Percentiles rank a stretch among this genome's conserved stretches.
Conservation (phyloP, 108 stramenopile species). For the Cyclotella choctawhatcheeana region DNA sequence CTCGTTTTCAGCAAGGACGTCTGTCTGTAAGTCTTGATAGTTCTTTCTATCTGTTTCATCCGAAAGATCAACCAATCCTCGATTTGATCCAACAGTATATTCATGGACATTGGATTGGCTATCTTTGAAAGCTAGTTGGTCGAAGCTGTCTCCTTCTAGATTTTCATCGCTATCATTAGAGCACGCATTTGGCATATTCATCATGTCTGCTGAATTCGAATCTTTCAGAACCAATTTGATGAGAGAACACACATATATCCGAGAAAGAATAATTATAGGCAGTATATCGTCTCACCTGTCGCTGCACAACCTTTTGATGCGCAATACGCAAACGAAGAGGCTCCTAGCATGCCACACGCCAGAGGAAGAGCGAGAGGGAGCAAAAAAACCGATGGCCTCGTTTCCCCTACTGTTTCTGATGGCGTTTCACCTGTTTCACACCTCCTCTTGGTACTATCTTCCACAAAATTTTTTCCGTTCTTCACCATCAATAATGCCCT, state of each 20-base stretch:
- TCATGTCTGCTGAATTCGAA: background rate
- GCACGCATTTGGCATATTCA: background rate
- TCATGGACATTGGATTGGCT: background rate
- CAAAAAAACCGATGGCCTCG: conserved; percentile 26
- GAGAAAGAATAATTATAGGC: too few species aligned
- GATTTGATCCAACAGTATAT: background rate
- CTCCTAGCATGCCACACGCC: conserved; percentile 29
- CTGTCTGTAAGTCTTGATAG: conserved; percentile 13
- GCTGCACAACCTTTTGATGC: conserved; percentile 24
- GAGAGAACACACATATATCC: too few species aligned
- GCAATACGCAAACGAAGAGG: conserved; percentile 49
- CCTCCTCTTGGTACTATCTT: conserved; percentile 10
- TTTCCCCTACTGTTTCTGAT: conserved; percentile 10
- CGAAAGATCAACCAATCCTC: background rate
- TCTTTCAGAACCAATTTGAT: too few species aligned
- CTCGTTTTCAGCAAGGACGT: background rate
- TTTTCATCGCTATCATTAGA: background rate
- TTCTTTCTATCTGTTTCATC: background rate
- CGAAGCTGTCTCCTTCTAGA: background rate
- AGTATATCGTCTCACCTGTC: too few species aligned
- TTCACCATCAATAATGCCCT: conserved; percentile 16
- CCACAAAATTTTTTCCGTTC: background rate
- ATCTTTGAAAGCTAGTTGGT: background rate
- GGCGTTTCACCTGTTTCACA: background rate
- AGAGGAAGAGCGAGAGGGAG: conserved; percentile 13